Evolutionary conservation across 2,329 filamentous ascomycete species (phyloP), one percentile per base, ranked within the genome.

Genomic region (Claviceps sorghi): DNA sequence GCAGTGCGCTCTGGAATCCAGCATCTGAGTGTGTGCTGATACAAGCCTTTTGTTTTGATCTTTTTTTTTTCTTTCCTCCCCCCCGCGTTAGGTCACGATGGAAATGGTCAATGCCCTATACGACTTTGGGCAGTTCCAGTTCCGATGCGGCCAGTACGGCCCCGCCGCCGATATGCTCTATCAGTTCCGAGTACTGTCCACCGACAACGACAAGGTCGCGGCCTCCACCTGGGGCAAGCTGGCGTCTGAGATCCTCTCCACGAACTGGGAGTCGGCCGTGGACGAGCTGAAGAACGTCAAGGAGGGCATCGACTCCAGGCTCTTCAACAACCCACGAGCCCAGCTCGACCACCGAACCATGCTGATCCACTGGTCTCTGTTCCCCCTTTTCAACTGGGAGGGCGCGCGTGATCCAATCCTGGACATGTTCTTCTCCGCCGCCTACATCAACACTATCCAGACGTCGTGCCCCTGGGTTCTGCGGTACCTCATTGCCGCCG

Each of bases 371-470:
- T 98, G 93, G 90, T 84, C 88, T 46, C 83, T 98, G 56, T 98
- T 97, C 81, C 91, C 93, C 56, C 90, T 96, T 74, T 98, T 97
- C 81, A 97, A 98, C 82, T 84, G 88, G 74, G 91, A 97, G 64
- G 78, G 82, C 59, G 88, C 88, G 54, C 88, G 91, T 64, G 93
- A 98, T 66, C 80, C 82, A 61, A 80, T 98, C 62, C 88, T 93
- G 65, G 93, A 98, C 62, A 83, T 97, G 68, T 93, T 96, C 79
- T 97, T 98, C 80, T 94, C 86, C 58, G 86, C 90, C 58, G 80
- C 88, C 62, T 98, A 88, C 78, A 98, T 98, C 82, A 98, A 97
- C 81, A 97, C 91, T 62, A 96, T 98, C 69, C 93, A 98, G 79
- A 96, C 93, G 54, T 86, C 83, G 63, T 96, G 89, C 77, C 91